These are phyloP conservation scores for Wickerhamiella cacticola DNA, from an alignment of 805 yeast species.

Conservation along the genomic window DNA sequence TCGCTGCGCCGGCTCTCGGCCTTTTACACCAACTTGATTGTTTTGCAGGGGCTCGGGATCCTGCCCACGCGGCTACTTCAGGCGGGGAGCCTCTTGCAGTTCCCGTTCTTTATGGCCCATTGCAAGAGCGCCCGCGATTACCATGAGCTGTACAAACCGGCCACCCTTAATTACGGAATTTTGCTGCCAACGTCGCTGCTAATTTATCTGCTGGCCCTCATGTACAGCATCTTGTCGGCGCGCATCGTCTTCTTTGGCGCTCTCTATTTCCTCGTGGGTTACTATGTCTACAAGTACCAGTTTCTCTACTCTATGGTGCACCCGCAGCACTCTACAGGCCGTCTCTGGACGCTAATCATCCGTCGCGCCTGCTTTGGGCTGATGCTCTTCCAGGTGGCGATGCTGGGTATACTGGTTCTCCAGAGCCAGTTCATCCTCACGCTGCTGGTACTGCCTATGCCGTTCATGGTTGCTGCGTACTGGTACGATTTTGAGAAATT, in stretches of 20 bases:
- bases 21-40: constrained; percentile 79
- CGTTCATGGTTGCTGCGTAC: constrained; percentile 51
- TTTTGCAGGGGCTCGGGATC: constrained; percentile 73
- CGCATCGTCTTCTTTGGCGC: constrained; percentile 77
- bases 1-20: constrained; percentile 68
- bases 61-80: constrained; percentile 79
- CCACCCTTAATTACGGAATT: constrained; percentile 82
- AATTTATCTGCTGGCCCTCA: constrained; percentile 69
- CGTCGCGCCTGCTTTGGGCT: constrained; percentile 73
- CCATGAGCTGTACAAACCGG: constrained; percentile 67
- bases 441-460: constrained; percentile 60
- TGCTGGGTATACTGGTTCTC: constrained; percentile 80
- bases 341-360: constrained; percentile 86
- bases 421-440: constrained; percentile 72
- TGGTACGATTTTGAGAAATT: constrained; percentile 73
- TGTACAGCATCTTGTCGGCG: constrained; percentile 82
- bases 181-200: constrained; percentile 85
- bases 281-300: constrained; percentile 82
- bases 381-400: constrained; percentile 73
- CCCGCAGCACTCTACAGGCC: constrained; percentile 93
- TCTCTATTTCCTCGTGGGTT: constrained; percentile 73
- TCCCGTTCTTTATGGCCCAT: constrained; percentile 50
- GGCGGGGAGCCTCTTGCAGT: constrained; percentile 63
- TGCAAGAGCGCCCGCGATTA: constrained; percentile 79
- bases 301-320: constrained; percentile 82